phyloP scores from a whole-genome alignment of 2,329 filamentous ascomycete species.

The Aspergillus sp. region DNA sequence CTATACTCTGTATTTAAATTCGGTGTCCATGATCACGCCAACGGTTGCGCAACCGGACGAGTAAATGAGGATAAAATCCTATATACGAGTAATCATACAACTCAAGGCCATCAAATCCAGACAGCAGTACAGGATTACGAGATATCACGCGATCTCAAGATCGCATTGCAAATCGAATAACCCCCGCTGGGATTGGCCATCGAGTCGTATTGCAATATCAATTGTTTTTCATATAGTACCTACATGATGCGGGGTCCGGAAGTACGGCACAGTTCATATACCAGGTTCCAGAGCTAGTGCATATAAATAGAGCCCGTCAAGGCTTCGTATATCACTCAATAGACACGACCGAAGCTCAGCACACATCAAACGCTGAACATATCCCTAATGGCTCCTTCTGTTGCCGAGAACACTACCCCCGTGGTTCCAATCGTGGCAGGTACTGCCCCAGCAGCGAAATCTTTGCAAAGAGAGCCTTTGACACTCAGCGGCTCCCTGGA shows the following conservation, averaged over 20 bases:
- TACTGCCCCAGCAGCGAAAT: constrained; percentile 3
- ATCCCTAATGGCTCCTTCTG: not conserved
- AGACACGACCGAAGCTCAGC: not conserved
- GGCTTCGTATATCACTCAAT: not conserved
- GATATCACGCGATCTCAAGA: not conserved
- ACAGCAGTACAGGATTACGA: not conserved
- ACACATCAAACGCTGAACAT: not conserved
- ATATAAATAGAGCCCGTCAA: not conserved
- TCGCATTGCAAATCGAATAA: not conserved
- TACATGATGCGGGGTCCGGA: not conserved
- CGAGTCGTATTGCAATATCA: not conserved
- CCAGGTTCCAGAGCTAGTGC: not conserved
- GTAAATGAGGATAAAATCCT: not conserved
- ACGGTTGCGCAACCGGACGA: not conserved
- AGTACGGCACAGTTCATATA: not conserved
- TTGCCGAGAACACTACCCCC: not conserved
- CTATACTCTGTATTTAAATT: no score
- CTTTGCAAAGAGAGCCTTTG: constrained; percentile 22
- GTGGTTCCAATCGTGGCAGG: not conserved
- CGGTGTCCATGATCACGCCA: not conserved
- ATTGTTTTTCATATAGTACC: not conserved
- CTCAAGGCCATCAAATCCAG: not conserved
- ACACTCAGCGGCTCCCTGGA: constrained; percentile 36
- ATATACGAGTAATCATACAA: not conserved
- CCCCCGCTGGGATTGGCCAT: not conserved